Evolutionary conservation across 2,329 filamentous ascomycete genomes (phyloP), one percentile per base, ranked within the genome.

Genomic region (Ophioceras dolichostomum): DNA sequence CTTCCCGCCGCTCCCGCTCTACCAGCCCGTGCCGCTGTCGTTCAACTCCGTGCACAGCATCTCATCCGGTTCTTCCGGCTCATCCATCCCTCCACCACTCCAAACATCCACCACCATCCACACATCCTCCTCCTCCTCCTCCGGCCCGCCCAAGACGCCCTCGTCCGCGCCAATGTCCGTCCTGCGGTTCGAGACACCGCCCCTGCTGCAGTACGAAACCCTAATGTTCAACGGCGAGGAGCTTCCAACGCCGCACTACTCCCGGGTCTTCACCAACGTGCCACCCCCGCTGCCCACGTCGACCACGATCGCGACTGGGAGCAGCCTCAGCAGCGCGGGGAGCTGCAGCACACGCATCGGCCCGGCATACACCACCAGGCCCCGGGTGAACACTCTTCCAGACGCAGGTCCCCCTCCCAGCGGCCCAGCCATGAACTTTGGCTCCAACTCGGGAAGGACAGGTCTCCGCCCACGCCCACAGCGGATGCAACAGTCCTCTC

Each of bases 221-320:
- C 14, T n/a, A n/a, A n/a, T n/a, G n/a, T n/a, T n/a, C n/a, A n/a
- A n/a, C n/a, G n/a, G n/a, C 4, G 16, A 18, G 12, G 30, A 16
- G 14, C 9, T 18, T 10, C 13, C 30, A 5, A 32, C 14, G 14
- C n/a, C 30, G 10, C 30, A 32, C 16, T 32, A 32, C 30, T 16
- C 30, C 14, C 17, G 16, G 5, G 30, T 32, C 14, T 18, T 12
- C 30, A n/a, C 17, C 34, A 16, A 13, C 16, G 22, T 39, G 13
- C 33, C 32, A 19, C 38, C 38, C 17, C 38, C 38, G 5, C 33
- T 39, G n/a, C 33, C 38, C 17, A 39, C 38, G 7, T 21, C 38
- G 32, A 39, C 33, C 14, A 39, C 38, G 6, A 39, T 33, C 13
- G 18, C 29, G 18, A 34, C 24, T 13, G 24, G 32, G 7, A 26